These are phyloP conservation scores for Metarhizium sp. DNA, from an alignment of 2,329 filamentous ascomycete species.

Conservation along the genomic window DNA sequence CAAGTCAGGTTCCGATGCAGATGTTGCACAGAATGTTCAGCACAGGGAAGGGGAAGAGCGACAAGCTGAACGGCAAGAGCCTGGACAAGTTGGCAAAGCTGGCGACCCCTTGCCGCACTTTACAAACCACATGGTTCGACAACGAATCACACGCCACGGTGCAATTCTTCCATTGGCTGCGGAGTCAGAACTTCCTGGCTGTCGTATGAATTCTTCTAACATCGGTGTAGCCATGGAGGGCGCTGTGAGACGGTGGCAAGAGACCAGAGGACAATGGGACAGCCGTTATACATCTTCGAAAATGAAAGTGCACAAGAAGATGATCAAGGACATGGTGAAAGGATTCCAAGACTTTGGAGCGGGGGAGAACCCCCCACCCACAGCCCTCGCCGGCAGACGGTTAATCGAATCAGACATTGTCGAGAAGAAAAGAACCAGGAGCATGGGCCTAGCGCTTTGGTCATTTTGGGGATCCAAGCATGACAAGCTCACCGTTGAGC, in stretches of 20 bases:
- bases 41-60: conserved; percentile 9
- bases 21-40: conserved; percentile 14
- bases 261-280: conserved; percentile 64
- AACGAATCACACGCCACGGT: conserved; percentile 73
- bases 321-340: conserved; percentile 60
- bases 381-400: conserved; percentile 67
- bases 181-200: conserved; percentile 56
- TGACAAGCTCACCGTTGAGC: conserved; percentile 62
- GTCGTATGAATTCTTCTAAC: conserved; percentile 47
- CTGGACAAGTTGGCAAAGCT: conserved; percentile 62
- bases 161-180: conserved; percentile 59
- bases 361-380: conserved; percentile 73
- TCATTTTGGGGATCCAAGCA: conserved; percentile 82
- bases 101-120: conserved; percentile 78
- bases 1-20: conserved; percentile 34
- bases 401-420: conserved; percentile 32
- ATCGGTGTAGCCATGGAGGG: conserved; percentile 74
- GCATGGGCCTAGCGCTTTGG: conserved; percentile 75
- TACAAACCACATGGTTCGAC: conserved; percentile 81
- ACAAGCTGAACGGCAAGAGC: conserved; percentile 12
- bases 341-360: conserved; percentile 63
- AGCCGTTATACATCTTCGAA: conserved; percentile 60
- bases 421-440: conserved; percentile 49
- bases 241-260: conserved; percentile 77
- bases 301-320: conserved; percentile 61